Evolutionary conservation across 2,329 filamentous ascomycete species (phyloP).

Genomic region (Trichothecium sympodiale): DNA sequence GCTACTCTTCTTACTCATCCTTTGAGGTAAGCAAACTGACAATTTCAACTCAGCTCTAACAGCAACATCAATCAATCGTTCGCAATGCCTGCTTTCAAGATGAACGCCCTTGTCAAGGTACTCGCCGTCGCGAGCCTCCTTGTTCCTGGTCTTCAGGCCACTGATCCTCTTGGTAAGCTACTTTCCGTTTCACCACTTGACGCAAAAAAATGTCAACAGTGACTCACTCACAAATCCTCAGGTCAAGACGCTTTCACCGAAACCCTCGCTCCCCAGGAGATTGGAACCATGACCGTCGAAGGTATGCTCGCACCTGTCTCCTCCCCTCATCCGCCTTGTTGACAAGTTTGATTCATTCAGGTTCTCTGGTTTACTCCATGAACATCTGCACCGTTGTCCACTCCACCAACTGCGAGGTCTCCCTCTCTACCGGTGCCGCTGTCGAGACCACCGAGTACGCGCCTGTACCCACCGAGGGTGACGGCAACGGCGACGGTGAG

Average conservation of each 20-base stretch:
- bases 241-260: slow-evolving; percentile 17
- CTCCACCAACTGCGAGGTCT: slow-evolving; percentile 20
- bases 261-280: slow-evolving; percentile 16
- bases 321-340: not conserved
- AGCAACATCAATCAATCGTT: no score
- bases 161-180: slow-evolving; percentile 12
- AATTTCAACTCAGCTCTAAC: no score
- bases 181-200: not conserved
- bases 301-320: slow-evolving; percentile 12
- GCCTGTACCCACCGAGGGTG: not conserved
- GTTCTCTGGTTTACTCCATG: slow-evolving; percentile 18
- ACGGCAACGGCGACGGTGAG: slow-evolving; percentile 1
- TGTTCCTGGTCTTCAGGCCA: slow-evolving; percentile 7
- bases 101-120: slow-evolving; percentile 12
- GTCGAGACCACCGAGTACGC: slow-evolving; percentile 2
- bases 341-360: not conserved
- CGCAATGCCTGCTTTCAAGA: slow-evolving; percentile 18
- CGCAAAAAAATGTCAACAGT: slow-evolving; percentile 2
- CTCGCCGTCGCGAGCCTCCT: slow-evolving; percentile 13
- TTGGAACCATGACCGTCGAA: slow-evolving; percentile 19
- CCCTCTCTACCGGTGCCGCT: slow-evolving; percentile 14
- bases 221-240: no score
- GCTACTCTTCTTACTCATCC: no score
- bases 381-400: slow-evolving; percentile 24
- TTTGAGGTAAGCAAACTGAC: no score